phyloP scores from a whole-genome alignment of 768 basidiomycete species.

The Daedalea quercina region DNA sequence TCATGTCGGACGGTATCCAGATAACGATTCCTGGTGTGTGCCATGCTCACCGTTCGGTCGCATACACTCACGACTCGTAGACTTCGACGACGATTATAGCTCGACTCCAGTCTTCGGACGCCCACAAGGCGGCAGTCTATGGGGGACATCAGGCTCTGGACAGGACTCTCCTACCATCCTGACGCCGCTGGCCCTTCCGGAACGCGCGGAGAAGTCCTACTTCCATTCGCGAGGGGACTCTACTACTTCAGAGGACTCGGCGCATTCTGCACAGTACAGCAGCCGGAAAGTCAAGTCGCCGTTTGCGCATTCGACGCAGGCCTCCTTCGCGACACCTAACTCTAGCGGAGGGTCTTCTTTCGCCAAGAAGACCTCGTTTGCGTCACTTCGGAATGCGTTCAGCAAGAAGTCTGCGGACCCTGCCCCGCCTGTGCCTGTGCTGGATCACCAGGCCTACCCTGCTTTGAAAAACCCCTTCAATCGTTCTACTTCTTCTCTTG shows the following conservation, averaged over 20 bases:
- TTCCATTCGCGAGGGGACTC: conserved; percentile 81
- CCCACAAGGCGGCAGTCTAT: conserved; percentile 29
- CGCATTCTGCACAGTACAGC: conserved; percentile 42
- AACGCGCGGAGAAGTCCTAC: conserved; percentile 50
- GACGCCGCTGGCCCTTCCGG: conserved; percentile 41
- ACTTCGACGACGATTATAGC: conserved; percentile 65
- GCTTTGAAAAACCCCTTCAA: conserved; percentile 78
- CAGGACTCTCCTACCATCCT: conserved; percentile 60
- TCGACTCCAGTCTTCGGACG: conserved; percentile 68
- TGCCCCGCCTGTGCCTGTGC: conserved; percentile 63
- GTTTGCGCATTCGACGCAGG: conserved; percentile 66
- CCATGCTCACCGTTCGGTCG: background rate
- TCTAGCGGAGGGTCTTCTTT: conserved; percentile 44
- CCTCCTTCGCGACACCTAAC: conserved; percentile 50
- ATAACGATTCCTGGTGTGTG: conserved; percentile 41
- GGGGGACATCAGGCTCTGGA: conserved; percentile 33
- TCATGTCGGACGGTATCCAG: conserved; percentile 32
- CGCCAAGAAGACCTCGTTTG: conserved; percentile 78
- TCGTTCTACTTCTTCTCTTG: conserved; percentile 73
- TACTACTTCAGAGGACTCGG: conserved; percentile 69
- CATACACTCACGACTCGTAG: conserved; percentile 29
- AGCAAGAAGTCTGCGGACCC: conserved; percentile 51
- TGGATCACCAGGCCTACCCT: conserved; percentile 65
- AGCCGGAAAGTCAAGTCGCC: conserved; percentile 38
- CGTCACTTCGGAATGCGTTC: conserved; percentile 83